These are phyloP conservation scores for Rhizopus sp. DNA, from an alignment of 371 early-diverging fungal species.

Conservation along the genomic window DNA sequence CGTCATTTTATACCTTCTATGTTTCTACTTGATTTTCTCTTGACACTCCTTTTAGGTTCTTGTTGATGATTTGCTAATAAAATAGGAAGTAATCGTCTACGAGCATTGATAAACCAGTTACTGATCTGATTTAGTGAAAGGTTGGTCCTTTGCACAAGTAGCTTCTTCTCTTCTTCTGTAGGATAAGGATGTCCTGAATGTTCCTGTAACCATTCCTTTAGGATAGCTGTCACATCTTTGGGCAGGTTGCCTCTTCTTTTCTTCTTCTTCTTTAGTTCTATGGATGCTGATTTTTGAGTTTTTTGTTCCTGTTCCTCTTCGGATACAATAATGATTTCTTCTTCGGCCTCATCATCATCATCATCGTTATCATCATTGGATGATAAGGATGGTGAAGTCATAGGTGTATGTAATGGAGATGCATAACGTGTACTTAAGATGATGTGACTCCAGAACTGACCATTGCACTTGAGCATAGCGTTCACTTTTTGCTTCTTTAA, in stretches of 20 bases:
- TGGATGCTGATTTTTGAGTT: constrained; percentile 1
- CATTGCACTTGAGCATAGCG: constrained; percentile 25
- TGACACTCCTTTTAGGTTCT: neutral
- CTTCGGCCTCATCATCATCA: constrained; percentile 3
- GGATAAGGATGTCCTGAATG: constrained; percentile 76
- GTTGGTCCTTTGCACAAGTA: constrained; percentile 55
- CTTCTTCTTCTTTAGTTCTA: constrained; percentile 1
- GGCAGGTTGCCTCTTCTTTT: constrained; percentile 55
- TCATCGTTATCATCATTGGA: constrained; percentile 5
- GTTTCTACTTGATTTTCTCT: too few species aligned
- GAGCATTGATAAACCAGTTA: constrained; percentile 84
- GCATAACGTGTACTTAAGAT: constrained; percentile 17
- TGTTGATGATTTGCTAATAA: neutral
- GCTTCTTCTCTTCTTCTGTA: constrained; percentile 67
- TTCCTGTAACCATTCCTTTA: constrained; percentile 69
- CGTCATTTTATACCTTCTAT: too few species aligned
- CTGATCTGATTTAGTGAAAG: constrained; percentile 72
- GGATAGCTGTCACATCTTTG: constrained; percentile 53
- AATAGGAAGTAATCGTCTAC: constrained; percentile 57
- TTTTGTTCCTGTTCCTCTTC: constrained; percentile 6
- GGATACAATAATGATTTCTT: neutral
- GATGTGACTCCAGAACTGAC: constrained; percentile 21
- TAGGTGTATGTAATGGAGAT: constrained; percentile 14
- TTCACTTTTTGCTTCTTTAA: constrained; percentile 20
- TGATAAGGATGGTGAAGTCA: neutral